Evolutionary conservation across 495 filamentous ascomycete species (phyloP), one percentile per base, ranked within the genome.

Genomic region (Stereocaulon alpinum): DNA sequence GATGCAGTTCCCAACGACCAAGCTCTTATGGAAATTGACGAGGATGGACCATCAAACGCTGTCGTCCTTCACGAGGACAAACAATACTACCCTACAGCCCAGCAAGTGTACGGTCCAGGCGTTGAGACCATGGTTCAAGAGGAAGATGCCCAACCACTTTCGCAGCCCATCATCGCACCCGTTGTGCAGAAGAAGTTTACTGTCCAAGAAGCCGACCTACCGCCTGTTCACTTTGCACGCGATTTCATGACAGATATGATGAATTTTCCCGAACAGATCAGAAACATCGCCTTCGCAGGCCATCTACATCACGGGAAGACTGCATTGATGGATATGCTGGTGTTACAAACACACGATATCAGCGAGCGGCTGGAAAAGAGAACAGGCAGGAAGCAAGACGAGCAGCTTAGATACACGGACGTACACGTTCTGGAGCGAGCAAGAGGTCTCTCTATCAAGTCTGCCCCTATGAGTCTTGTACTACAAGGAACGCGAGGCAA

Each of bases 251-350:
- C 89, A 52, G 93, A 98, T 72, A 76, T 98, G 55, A 91, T 97
- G 85, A 95, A 87, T 72, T 96, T 87, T 63, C 93, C 93, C 6
- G 89, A 94, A 6, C 89, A 96, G 73, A 88, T 88, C 68, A 82
- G 93, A 61, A 97, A 98, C 71, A 77, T 98, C 66, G 91, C 90
- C 5, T 72, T 98, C 51, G 90, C 86, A 11, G 93, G 93, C 52
- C 92, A 97, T 74, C 72, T 98, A 40, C 93, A 98, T 67, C 93
- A 98, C 73, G 93, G 93, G 58, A 98, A 98, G 76, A 97, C 93
- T 18, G 89, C 92, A 1, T 86, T 98, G 60, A 91, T 96, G 89
- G 93, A 98, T 70, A 97, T 96, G 90, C 75, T 98, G 43, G 93
- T 98, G 3, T 76, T 89, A 66, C 87, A 97, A 71, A 98, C 93